These are phyloP conservation scores for Stagonosporopsis cucurbitacearum DNA, from an alignment of 2,329 filamentous ascomycete genomes.

Conservation along the genomic window DNA sequence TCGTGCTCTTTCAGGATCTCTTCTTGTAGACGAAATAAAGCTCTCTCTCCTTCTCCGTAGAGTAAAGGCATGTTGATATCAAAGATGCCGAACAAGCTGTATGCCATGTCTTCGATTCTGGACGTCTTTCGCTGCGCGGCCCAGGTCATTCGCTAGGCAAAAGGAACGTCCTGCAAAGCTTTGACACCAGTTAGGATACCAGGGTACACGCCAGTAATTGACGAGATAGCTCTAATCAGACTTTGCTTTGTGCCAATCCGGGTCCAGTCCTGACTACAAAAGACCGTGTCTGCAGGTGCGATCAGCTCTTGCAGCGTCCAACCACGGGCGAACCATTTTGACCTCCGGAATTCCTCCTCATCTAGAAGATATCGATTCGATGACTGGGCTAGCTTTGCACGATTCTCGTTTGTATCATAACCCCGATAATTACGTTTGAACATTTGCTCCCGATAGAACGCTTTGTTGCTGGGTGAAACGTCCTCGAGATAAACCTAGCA, in stretches of 20 bases:
- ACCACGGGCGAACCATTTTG: neutral
- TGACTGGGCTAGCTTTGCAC: too few species aligned
- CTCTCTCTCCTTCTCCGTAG: neutral
- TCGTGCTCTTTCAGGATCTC: neutral
- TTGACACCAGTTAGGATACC: neutral
- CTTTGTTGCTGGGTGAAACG: neutral
- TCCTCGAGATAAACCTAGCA: slow-evolving; percentile 18
- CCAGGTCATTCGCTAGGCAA: slow-evolving; percentile 19
- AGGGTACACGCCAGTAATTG: slow-evolving; percentile 8
- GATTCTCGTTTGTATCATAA: too few species aligned
- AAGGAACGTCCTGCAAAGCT: neutral
- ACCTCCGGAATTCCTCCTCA: neutral
- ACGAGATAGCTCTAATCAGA: neutral
- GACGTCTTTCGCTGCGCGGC: slow-evolving; percentile 16
- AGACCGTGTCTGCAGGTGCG: slow-evolving; percentile 1
- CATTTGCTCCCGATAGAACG: too few species aligned
- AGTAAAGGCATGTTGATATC: slow-evolving; percentile 3
- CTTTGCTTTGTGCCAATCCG: slow-evolving; percentile 6
- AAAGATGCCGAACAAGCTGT: slow-evolving; percentile 21
- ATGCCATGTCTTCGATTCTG: slow-evolving; percentile 12
- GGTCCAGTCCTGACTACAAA: slow-evolving; percentile 9
- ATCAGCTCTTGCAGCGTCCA: neutral
- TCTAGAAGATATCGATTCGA: too few species aligned
- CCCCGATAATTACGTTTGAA: too few species aligned
- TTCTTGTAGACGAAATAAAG: neutral